These are phyloP conservation scores for Blastobotrys americana DNA, from an alignment of 805 yeast species.

Conservation along the genomic window DNA sequence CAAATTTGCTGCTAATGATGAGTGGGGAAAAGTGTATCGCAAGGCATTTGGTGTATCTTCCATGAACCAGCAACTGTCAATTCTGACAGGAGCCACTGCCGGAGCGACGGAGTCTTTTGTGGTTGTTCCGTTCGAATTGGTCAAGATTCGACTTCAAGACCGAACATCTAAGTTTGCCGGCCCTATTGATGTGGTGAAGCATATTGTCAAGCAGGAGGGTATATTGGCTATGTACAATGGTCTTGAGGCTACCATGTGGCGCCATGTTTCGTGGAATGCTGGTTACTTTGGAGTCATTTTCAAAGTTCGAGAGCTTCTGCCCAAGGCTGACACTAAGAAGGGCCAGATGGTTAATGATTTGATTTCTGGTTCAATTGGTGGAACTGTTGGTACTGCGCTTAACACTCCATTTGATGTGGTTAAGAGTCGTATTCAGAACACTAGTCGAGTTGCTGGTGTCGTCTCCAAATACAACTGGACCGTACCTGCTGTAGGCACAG, in stretches of 20 bases:
- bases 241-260: constrained; percentile 93
- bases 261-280: constrained; percentile 96
- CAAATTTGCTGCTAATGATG: constrained; percentile 96
- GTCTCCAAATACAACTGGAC: constrained; percentile 90
- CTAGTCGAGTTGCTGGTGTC: constrained; percentile 60
- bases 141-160: constrained; percentile 93
- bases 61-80: constrained; percentile 75
- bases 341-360: constrained; percentile 82
- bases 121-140: constrained; percentile 95
- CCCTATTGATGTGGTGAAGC: constrained; percentile 71
- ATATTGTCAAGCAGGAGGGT: constrained; percentile 71
- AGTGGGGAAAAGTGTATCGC: constrained; percentile 83
- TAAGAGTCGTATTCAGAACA: constrained; percentile 88
- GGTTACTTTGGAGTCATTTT: constrained; percentile 94
- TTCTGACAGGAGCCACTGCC: constrained; percentile 95
- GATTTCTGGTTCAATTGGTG: constrained; percentile 92
- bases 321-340: constrained; percentile 60
- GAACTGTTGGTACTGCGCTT: constrained; percentile 89
- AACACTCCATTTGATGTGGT: constrained; percentile 97
- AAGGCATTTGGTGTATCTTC: constrained; percentile 57
- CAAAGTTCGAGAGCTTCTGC: constrained; percentile 75
- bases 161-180: constrained; percentile 73
- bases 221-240: constrained; percentile 83
- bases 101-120: constrained; percentile 96
- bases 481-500: constrained; percentile 63